Evolutionary conservation across 2,329 filamentous ascomycete species (phyloP).

Genomic region (Sphaerulina vaccinii): DNA sequence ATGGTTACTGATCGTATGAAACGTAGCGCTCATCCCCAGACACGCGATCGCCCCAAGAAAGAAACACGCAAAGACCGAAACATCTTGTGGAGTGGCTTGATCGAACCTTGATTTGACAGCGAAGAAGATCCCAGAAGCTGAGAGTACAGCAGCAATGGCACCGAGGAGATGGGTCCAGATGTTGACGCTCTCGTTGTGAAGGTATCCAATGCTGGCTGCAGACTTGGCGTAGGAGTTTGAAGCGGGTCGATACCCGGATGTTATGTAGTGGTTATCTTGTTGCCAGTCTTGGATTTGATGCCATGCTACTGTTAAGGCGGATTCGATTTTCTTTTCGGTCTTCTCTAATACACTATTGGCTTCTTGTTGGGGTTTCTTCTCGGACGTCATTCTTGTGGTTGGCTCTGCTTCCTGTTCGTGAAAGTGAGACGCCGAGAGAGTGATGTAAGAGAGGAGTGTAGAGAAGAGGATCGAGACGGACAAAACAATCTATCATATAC

Average conservation of each 20-base stretch:
- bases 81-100: constrained; percentile 60
- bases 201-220: constrained; percentile 57
- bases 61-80: constrained; percentile 75
- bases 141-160: constrained; percentile 56
- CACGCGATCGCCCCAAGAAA: constrained; percentile 61
- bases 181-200: constrained; percentile 70
- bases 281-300: constrained; percentile 47
- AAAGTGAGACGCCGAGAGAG: too few species aligned
- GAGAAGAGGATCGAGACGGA: not conserved
- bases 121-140: constrained; percentile 55
- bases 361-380: not conserved
- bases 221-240: constrained; percentile 62
- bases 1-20: constrained; percentile 83
- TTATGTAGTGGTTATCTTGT: constrained; percentile 68
- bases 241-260: constrained; percentile 62
- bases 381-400: not conserved
- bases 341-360: constrained; percentile 8
- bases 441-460: not conserved
- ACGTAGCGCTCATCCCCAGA: constrained; percentile 61
- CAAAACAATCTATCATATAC: not conserved
- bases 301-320: constrained; percentile 47
- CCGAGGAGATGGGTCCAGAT: constrained; percentile 72
- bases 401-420: not conserved
- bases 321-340: constrained; percentile 38
- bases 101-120: constrained; percentile 65